Percentiles rank a stretch among this genome's conserved stretches.
Conservation (phyloP, 495 filamentous ascomycete genomes). For the Aspergillus sclerotiicarbonarius region DNA sequence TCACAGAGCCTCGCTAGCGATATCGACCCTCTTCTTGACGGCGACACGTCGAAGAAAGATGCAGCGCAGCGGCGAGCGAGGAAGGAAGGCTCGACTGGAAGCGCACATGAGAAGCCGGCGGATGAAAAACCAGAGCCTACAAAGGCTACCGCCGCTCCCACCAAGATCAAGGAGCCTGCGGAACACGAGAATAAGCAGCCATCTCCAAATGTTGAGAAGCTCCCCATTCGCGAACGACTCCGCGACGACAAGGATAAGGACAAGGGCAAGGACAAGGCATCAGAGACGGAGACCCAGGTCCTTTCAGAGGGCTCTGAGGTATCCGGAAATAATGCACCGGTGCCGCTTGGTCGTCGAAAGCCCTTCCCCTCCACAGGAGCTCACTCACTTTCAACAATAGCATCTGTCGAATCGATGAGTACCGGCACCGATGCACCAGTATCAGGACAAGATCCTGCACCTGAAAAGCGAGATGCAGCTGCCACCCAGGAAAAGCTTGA, state of each 20-base stretch:
- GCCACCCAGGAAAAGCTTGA: conserved; percentile 21
- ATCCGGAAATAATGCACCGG: conserved; percentile 38
- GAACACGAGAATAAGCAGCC: conserved; percentile 13
- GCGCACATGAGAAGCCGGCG: conserved; percentile 11
- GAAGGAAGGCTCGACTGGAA: conserved; percentile 18
- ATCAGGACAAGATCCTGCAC: conserved; percentile 8
- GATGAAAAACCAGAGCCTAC: conserved; percentile 13
- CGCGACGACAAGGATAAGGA: conserved; percentile 21
- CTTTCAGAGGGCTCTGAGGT: conserved; percentile 41
- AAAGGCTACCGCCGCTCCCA: conserved; percentile 12
- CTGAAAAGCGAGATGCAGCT: conserved; percentile 15
- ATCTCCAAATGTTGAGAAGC: conserved; percentile 18
- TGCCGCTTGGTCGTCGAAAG: conserved; percentile 41
- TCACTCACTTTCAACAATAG: conserved; percentile 73
- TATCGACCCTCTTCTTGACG: conserved; percentile 25
- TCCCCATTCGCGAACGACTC: conserved; percentile 17
- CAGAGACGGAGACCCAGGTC: conserved; percentile 29
- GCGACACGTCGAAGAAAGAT: conserved; percentile 29
- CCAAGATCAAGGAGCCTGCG: conserved; percentile 13
- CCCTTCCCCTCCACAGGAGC: conserved; percentile 61
- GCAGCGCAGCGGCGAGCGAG: conserved; percentile 28
- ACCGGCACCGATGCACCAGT: conserved; percentile 36
- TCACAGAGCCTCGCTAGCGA: conserved; percentile 14
- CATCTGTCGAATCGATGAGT: conserved; percentile 61
- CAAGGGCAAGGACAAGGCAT: conserved; percentile 8